A percentile compares a stretch with the other conserved stretches of the same genome.
Conservation (phyloP, 371 early-diverging fungal genomes). For the Actinomucor elegans region DNA sequence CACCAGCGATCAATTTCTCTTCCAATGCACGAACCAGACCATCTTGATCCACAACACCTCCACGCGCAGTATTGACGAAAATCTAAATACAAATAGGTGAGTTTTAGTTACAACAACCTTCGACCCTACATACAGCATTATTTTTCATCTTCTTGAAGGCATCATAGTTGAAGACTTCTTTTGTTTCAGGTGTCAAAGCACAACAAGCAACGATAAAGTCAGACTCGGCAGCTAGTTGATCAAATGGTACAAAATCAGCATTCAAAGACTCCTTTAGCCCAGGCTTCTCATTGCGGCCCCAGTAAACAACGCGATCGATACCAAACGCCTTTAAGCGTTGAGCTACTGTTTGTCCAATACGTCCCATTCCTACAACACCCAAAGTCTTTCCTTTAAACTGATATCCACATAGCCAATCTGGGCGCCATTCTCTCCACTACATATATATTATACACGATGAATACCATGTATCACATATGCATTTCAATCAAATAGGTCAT, state of each 20-base stretch:
- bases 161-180: slow-evolving; percentile 63
- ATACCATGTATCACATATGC: neutral
- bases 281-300: slow-evolving; percentile 43
- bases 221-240: slow-evolving; percentile 56
- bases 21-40: slow-evolving; percentile 73
- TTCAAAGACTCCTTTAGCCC: slow-evolving; percentile 25
- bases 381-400: slow-evolving; percentile 77
- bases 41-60: slow-evolving; percentile 76
- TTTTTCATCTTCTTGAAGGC: slow-evolving; percentile 75
- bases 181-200: slow-evolving; percentile 69
- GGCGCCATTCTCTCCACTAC: slow-evolving; percentile 71
- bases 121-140: slow-evolving; percentile 51
- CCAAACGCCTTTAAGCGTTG: slow-evolving; percentile 74
- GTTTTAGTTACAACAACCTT: too few relatives aligned
- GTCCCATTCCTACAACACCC: slow-evolving; percentile 85
- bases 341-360: slow-evolving; percentile 82
- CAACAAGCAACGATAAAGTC: slow-evolving; percentile 80
- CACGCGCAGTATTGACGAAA: slow-evolving; percentile 83
- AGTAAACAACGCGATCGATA: slow-evolving; percentile 58
- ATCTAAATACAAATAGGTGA: slow-evolving; percentile 34
- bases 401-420: slow-evolving; percentile 73
- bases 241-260: slow-evolving; percentile 54
- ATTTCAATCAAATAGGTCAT: neutral
- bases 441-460: neutral
- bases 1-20: slow-evolving; percentile 63